A percentile compares a stretch with the other conserved stretches of the same genome.
phyloP scores from a whole-genome alignment of 1,284 basidiomycete genomes.

The Vanrija sp. region DNA sequence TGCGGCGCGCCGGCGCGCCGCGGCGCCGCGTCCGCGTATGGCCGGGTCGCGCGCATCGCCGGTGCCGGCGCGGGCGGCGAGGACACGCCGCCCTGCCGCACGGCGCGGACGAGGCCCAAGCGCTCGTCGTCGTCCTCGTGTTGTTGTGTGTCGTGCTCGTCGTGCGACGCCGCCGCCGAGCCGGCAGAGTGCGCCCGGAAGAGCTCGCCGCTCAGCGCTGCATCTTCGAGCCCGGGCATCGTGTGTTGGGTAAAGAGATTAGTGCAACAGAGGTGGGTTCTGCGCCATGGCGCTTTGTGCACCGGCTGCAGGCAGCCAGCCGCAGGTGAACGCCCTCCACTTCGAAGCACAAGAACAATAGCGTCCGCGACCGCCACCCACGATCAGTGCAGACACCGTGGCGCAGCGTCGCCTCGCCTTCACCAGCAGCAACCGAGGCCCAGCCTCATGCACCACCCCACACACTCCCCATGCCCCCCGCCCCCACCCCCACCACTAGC shows the following conservation, averaged over 20 bases:
- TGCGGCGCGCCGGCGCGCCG: slow-evolving; percentile 14
- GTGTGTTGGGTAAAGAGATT: not conserved
- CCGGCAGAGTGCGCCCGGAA: slow-evolving; percentile 9
- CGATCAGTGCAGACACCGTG: too few relatives aligned
- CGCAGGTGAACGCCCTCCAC: too few relatives aligned
- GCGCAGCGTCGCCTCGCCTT: too few relatives aligned
- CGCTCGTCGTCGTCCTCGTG: not conserved
- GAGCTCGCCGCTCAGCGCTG: slow-evolving; percentile 28
- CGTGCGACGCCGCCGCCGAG: not conserved
- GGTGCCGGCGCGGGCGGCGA: not conserved
- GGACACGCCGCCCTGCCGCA: not conserved
- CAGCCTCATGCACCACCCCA: too few relatives aligned
- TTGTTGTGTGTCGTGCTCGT: not conserved
- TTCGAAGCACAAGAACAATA: too few relatives aligned
- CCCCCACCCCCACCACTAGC: too few relatives aligned
- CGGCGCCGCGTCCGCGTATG: not conserved
- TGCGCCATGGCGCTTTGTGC: too few relatives aligned
- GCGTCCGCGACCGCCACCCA: too few relatives aligned
- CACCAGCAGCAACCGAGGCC: too few relatives aligned
- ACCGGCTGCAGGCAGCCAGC: too few relatives aligned
- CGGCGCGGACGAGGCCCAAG: not conserved
- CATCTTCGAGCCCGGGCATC: slow-evolving; percentile 23
- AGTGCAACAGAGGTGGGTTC: too few relatives aligned
- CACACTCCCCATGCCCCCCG: too few relatives aligned
- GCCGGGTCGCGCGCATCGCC: not conserved